These are phyloP conservation scores for Penicillium alfredii DNA, from an alignment of 495 filamentous ascomycete species.

Conservation along the genomic window DNA sequence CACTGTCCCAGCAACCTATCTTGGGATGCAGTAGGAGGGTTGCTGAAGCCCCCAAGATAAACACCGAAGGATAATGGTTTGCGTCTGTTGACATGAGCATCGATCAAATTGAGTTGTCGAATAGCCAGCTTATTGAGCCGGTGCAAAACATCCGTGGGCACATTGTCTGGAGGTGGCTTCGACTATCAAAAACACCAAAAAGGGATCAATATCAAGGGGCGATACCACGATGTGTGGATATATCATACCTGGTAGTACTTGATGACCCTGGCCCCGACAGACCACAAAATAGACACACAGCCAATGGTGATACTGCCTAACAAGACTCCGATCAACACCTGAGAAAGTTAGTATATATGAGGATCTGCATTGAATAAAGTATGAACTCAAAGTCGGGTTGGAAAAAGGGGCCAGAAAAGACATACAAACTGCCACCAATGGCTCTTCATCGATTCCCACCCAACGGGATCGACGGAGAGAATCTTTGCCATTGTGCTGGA, in stretches of 20 bases:
- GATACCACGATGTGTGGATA: no score
- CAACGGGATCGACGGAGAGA: conserved; percentile 28
- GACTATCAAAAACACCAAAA: conserved; percentile 14
- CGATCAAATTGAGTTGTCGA: conserved; percentile 19
- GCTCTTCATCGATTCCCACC: conserved; percentile 32
- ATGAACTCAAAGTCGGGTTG: conserved; percentile 1
- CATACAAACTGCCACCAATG: conserved; percentile 44
- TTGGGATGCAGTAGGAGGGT: conserved; percentile 29
- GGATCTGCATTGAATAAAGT: not conserved
- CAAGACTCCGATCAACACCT: conserved; percentile 38
- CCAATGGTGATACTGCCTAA: conserved; percentile 29
- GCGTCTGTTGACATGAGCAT: conserved; percentile 5
- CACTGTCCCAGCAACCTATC: conserved; percentile 34
- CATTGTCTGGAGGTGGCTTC: conserved; percentile 19
- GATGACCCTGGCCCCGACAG: conserved; percentile 11
- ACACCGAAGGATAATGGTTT: conserved; percentile 46
- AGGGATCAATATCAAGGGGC: no score
- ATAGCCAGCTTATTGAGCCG: conserved; percentile 24
- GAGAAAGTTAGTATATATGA: conserved; percentile 10
- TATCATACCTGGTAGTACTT: conserved; percentile 33
- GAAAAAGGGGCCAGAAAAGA: conserved; percentile 6
- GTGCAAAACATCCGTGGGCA: conserved; percentile 24
- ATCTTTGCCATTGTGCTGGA: conserved; percentile 26
- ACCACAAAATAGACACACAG: conserved; percentile 28
- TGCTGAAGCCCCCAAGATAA: conserved; percentile 40